phyloP scores from a whole-genome alignment of 2,329 filamentous ascomycete genomes.

The Cyanodermella asteris region DNA sequence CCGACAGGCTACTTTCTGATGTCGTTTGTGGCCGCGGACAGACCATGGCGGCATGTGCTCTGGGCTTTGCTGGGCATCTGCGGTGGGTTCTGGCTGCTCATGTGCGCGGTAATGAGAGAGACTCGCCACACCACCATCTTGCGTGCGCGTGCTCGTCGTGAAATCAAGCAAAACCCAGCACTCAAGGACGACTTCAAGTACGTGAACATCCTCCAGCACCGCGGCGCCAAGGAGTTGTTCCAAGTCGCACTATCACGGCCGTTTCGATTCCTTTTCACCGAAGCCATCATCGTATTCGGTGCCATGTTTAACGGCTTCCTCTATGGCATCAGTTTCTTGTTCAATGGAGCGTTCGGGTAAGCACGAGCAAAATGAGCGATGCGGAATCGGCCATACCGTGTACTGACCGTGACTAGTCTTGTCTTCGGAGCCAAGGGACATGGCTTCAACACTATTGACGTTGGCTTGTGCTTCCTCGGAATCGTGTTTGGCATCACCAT shows the following conservation, averaged over 20 bases:
- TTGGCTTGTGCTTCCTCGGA: slow-evolving; percentile 20
- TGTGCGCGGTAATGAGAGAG: slow-evolving; percentile 20
- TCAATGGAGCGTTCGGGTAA: slow-evolving; percentile 26
- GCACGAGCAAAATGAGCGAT: too few species aligned
- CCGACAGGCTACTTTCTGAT: slow-evolving; percentile 24
- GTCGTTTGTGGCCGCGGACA: slow-evolving; percentile 21
- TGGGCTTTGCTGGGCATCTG: slow-evolving; percentile 25
- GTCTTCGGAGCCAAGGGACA: slow-evolving; percentile 24
- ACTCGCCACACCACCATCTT: slow-evolving; percentile 25
- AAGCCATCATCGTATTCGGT: slow-evolving; percentile 26
- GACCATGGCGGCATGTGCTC: slow-evolving; percentile 23
- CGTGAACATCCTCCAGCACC: slow-evolving; percentile 18
- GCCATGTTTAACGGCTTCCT: slow-evolving; percentile 28
- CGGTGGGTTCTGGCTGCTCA: slow-evolving; percentile 21
- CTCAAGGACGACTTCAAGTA: slow-evolving; percentile 12
- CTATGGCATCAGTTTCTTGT: slow-evolving; percentile 27
- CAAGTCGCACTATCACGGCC: slow-evolving; percentile 22
- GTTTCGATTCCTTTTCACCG: slow-evolving; percentile 23
- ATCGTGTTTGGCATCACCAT: slow-evolving; percentile 18
- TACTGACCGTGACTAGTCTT: too few species aligned
- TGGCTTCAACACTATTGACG: slow-evolving; percentile 18
- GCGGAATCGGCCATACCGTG: too few species aligned
- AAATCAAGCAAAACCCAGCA: slow-evolving; percentile 11
- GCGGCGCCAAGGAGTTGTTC: slow-evolving; percentile 18
- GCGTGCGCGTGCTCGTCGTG: slow-evolving; percentile 12